Percentiles rank a stretch among this genome's conserved stretches.
Conservation (phyloP, 2,329 filamentous ascomycete species). For the Sclerotinia subarctica region DNA sequence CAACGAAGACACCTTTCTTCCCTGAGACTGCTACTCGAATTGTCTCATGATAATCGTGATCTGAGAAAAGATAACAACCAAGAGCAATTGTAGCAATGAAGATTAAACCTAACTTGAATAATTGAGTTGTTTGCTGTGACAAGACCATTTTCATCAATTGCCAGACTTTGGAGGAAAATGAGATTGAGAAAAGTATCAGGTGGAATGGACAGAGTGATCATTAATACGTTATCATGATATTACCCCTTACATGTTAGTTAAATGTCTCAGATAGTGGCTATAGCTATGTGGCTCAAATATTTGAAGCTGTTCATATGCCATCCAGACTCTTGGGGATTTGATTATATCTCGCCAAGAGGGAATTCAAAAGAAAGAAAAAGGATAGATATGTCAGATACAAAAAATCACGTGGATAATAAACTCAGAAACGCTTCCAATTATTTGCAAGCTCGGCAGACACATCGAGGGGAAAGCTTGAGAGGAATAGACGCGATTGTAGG, state of each 20-base stretch:
- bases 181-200: neutral
- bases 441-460: neutral
- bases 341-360: neutral
- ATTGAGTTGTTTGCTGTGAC: neutral
- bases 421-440: neutral
- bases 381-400: neutral
- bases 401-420: neutral
- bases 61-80: conserved; percentile 11
- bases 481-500: neutral
- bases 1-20: conserved; percentile 24
- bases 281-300: conserved; percentile 1
- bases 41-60: conserved; percentile 17
- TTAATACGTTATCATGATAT: neutral
- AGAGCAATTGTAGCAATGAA: neutral
- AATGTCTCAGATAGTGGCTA: neutral
- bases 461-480: neutral
- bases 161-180: neutral
- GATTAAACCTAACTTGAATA: conserved; percentile 23
- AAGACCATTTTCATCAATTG: conserved; percentile 3
- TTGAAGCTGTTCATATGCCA: neutral
- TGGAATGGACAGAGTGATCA: neutral
- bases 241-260: conserved; percentile 4
- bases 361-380: neutral
- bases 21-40: conserved; percentile 6
- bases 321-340: neutral